Evolutionary conservation across 305 asterid species (phyloP), one percentile per base, ranked within the genome.

Genomic region (Caryopteris hybrid): DNA sequence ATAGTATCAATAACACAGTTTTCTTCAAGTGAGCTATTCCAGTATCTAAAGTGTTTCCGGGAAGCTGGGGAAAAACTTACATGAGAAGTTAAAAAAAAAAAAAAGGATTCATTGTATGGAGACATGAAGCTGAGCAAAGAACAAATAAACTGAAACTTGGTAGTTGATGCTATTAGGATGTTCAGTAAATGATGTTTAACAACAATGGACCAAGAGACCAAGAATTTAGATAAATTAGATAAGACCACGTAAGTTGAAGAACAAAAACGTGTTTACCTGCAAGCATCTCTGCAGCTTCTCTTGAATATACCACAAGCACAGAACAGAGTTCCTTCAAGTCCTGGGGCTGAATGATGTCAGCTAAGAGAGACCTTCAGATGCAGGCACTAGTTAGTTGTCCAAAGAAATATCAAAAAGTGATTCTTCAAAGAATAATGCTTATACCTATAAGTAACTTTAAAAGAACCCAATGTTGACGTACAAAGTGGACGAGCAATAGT

Each of bases 291-390:
- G 96, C 96, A 51, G 99, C 91, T 83, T 91, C 95, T 43, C 85
- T 88, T n/a, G 98, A 86, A 81, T 88, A 86, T 54, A 91, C 88
- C 34, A 84, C 96, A 77, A 94, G 90, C 69, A 91, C 96, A 11
- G 99, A 91, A 78, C 99, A 94, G 68, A 94, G 94, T 69, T 91
- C 99, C 85, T 83, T 91, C 91, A 83, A 73, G 79, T 94, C 97
- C 81, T 85, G 91, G 53, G 96, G 94, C 81, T 85, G 97, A 72
- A 94, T 94, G 84, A 91, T 84, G 78, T 88, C 99, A 75, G 93
- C 99, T 76, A 94, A 85, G 55, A 91, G 85, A 77, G 99, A 94
- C 88, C 99, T 94, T 83, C 64, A 77, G n/a, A 69, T 54, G 67
- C 68, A 63, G 51, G 70, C 57, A 64, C 31, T 23, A 51, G 27